These are phyloP conservation scores for Salix exigua DNA, from an alignment of 345 rosid genomes.

Conservation along the genomic window DNA sequence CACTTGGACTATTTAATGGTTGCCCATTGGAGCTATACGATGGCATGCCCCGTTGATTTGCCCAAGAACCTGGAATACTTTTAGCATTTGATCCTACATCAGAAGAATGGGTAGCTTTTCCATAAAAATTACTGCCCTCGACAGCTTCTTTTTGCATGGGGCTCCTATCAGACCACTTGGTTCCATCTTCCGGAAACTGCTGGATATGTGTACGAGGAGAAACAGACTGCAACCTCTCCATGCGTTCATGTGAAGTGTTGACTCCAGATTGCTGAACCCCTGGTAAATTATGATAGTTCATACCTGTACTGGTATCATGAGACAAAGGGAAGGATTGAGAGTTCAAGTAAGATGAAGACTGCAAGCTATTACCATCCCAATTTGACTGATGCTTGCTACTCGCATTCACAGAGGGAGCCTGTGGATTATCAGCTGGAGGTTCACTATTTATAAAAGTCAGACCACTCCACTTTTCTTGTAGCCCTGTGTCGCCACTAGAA, in stretches of 20 bases:
- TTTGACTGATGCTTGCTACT: slow-evolving; percentile 32
- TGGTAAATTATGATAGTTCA: slow-evolving; percentile 27
- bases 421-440: slow-evolving; percentile 29
- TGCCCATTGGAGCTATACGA: slow-evolving; percentile 30
- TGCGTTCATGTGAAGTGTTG: slow-evolving; percentile 30
- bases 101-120: slow-evolving; percentile 36
- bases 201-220: slow-evolving; percentile 36
- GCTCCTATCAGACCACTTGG: slow-evolving; percentile 29
- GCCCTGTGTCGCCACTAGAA: slow-evolving; percentile 49
- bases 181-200: slow-evolving; percentile 35
- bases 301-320: slow-evolving; percentile 10
- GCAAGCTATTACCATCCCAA: slow-evolving; percentile 41
- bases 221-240: slow-evolving; percentile 28
- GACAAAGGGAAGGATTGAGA: slow-evolving; percentile 1
- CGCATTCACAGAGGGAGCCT: slow-evolving; percentile 19
- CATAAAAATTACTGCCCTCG: slow-evolving; percentile 38
- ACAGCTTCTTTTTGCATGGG: slow-evolving; percentile 27
- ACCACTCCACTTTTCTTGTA: slow-evolving; percentile 63
- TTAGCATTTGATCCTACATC: slow-evolving; percentile 36
- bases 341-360: slow-evolving; percentile 28
- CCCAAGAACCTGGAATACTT: slow-evolving; percentile 33
- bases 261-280: slow-evolving; percentile 47
- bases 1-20: slow-evolving; percentile 33
- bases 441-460: slow-evolving; percentile 35
- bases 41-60: slow-evolving; percentile 27